Base-by-base conservation (phyloP, 1,139 yeast species). In the Candida labiduridarum region DNA sequence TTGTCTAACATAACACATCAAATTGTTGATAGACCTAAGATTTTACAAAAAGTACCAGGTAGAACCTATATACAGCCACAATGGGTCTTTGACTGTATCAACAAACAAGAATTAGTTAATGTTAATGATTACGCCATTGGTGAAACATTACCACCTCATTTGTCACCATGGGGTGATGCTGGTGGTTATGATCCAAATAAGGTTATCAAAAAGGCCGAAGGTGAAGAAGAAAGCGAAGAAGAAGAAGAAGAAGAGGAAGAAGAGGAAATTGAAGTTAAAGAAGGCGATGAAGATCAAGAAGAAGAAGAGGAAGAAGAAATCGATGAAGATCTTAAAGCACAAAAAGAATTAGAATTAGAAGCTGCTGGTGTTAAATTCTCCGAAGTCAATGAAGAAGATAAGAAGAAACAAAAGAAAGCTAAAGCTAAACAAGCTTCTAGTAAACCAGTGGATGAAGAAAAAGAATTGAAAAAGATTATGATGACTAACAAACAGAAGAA, bases 91-190 rank as follows among this genome's bases (percentile, higher is more conserved):
- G 99, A 94, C 67, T 85, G 89, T 63, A 77, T 95, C 58, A 94
- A 94, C 74, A 87, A 87, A 71, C 82, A 84, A 47, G 78, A 80
- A 55, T 78, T 94, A 56, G 77, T 88, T 51, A 82, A 94, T 36
- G 97, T 89, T 25, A 85, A 86, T 51, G 79, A 78, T 52, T 94
- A 94, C 66, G 88, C 95, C 42, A 96, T 97, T 3, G 99, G 99
- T 51, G 98, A 94, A 71, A 76, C 91, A 9, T 79, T 95, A 56
- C 98, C 98, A 44, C 98, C 99, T 41, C 99, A 94, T 71, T 79
- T 95, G 65, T 88, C 96, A 50, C 99, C 99, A 75, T 94, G 99
- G 98, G 98, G 98, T 59, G 98, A 94, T 72, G 83, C 92, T 50
- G 90, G 88, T 60, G 88, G 86, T 49, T 94, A 94, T 70, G 84